Base-by-base conservation (phyloP, 2,329 filamentous ascomycete genomes). In the Phyllachora maydis region DNA sequence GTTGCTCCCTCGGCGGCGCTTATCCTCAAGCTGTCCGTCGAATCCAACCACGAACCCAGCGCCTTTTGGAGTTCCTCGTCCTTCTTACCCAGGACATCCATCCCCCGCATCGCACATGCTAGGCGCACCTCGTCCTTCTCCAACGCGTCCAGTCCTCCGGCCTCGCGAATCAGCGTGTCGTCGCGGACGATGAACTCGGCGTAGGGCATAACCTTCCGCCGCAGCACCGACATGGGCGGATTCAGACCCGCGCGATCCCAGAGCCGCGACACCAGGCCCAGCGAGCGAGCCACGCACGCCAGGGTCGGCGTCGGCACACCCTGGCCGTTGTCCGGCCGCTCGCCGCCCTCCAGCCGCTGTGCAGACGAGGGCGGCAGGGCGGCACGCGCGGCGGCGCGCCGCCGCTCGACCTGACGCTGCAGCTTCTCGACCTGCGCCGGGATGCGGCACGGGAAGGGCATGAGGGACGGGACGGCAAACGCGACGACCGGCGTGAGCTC, bases 401-500 rank as follows among this genome's bases (percentile, higher is more conserved):
- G 47, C 23, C 50, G 44, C 39, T 77, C 64, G 1, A 55, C 47
- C 32, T 59, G 55, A 10, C 38, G 39, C 24, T 64, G 49, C 28
- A 67, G 47, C 18, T 67, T 59, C 17, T 57, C 50, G 5, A 78
- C 52, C 49, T 93, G 85, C 18, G 51, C 53, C 0, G 85, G 85
- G 28, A 93, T 75, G 8, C 81, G 65, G 45, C 85, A 93, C 0
- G 79, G 74, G 35, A 67, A 66, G 0, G 85, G 85, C 14, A 91
- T 75, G 12, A 81, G 53, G 18, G 52, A 52, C 11, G 70, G 68
- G 14, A 91, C 51, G 16, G 68, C 62, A 5, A 82, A 52, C 2
- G 91, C 73, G 5, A 90, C 48, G 5, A 95, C 40, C 0, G 83
- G 81, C 2, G 83, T 78, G 49, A 91, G 73, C 47, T 95, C 85